phyloP scores from a whole-genome alignment of 345 rosid genomes.

The Aurinia saxatilis region DNA sequence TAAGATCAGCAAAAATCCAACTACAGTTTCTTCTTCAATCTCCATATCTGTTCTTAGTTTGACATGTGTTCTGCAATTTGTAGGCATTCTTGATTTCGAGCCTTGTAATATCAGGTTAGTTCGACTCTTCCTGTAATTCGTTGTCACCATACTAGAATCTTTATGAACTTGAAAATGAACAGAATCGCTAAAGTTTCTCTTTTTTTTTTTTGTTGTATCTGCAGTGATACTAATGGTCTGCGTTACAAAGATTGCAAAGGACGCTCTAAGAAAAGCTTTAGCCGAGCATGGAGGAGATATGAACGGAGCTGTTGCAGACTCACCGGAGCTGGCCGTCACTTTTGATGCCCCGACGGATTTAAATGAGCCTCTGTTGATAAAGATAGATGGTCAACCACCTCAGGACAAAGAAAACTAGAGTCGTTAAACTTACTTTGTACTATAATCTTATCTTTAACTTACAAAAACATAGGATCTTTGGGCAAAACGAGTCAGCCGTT shows the following conservation, averaged over 20 bases:
- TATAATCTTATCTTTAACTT: background rate
- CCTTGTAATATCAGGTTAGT: conserved; percentile 80
- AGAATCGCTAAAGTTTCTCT: background rate
- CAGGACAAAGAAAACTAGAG: conserved; percentile 18
- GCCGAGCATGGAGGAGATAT: conserved; percentile 65
- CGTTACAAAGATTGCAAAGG: conserved; percentile 73
- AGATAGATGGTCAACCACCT: conserved; percentile 43
- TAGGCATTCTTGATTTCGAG: conserved; percentile 68
- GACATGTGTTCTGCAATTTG: conserved; percentile 12
- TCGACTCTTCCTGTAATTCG: background rate
- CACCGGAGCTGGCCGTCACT: conserved; percentile 38
- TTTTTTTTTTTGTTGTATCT: conserved; percentile 6
- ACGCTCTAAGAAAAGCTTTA: conserved; percentile 83
- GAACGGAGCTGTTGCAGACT: conserved; percentile 31
- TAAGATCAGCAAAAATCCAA: conserved; percentile 24
- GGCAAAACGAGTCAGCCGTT: background rate
- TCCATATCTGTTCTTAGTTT: background rate
- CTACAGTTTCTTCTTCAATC: background rate
- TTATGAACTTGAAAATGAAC: background rate
- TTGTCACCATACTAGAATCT: background rate
- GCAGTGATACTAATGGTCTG: conserved; percentile 74
- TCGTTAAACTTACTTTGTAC: conserved; percentile 17
- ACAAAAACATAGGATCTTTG: conserved; percentile 17
- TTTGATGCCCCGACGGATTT: conserved; percentile 41
- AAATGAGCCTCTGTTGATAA: conserved; percentile 65